Evolutionary conservation across 116 monocot genomes (phyloP), one percentile per base, ranked within the genome.

Genomic region (Cymodocea nodosa): DNA sequence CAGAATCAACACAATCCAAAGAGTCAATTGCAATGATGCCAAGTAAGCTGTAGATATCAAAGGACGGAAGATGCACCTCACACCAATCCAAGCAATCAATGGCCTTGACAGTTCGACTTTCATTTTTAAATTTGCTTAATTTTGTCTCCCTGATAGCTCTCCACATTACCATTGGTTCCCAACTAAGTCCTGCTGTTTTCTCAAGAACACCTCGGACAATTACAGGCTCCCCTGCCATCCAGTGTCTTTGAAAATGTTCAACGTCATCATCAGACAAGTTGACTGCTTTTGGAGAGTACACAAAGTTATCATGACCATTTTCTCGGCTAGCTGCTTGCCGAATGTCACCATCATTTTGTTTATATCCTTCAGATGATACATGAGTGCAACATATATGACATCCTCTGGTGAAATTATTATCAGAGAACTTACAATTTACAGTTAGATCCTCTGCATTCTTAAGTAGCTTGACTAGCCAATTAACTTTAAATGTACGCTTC

Each of bases 121-220:
- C n/a, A 34, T 16, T 19, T 48, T 55, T 52, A 14, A 44, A 36
- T 30, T 44, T 39, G 4, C 4, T 39, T 37, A 30, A 13, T 13
- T 40, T 63, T 37, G 35, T 68, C 55, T 77, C 73, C 53, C 74
- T 71, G n/a, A 83, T 8, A 51, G 79, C 73, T 35, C 69, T 58
- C 73, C 76, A 79, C 74, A 84, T 77, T 5, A 71, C 83, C 77
- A 71, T 73, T 23, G 83, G 83, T 15, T 84, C 79, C 83, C 83
- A 84, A 57, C 83, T 77, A 57, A 84, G 65, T 20, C 83, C 77
- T 39, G 73, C 24, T 55, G 70, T 74, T 64, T 51, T 68, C 35
- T 80, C 66, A 63, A 80, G 51, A 12, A 80, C 76, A 55, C 68
- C 65, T 52, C 70, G 62, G 16, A 80, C 83, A 60, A 84, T 77